Evolutionary conservation across 2,329 filamentous ascomycete species (phyloP).

Genomic region (Paecilomyces niveus): DNA sequence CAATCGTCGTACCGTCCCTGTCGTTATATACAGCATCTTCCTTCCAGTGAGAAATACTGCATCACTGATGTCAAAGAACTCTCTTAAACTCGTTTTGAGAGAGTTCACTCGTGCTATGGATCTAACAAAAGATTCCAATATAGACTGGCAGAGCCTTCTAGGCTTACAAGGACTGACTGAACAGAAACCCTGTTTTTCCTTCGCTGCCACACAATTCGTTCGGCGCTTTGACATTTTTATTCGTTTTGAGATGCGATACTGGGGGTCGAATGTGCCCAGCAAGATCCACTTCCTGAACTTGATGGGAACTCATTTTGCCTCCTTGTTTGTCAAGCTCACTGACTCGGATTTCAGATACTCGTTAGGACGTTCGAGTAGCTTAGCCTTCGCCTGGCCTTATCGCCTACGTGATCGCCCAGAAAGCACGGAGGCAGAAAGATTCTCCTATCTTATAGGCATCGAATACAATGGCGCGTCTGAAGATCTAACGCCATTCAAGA

Average conservation of each 20-base stretch:
- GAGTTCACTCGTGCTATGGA: background rate
- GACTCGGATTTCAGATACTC: background rate
- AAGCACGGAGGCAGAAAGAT: background rate
- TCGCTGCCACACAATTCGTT: background rate
- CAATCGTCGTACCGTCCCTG: background rate
- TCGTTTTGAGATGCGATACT: background rate
- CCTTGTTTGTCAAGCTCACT: background rate
- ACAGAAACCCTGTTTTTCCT: background rate
- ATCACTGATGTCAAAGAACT: background rate
- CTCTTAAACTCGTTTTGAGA: background rate
- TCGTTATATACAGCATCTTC: background rate
- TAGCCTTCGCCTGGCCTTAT: background rate
- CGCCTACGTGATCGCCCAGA: background rate
- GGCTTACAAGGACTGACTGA: background rate
- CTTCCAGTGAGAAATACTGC: background rate
- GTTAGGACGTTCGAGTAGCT: background rate
- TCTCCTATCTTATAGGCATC: background rate
- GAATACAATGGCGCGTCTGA: background rate
- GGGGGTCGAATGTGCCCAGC: background rate
- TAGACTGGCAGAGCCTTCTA: background rate
- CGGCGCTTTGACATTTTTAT: background rate
- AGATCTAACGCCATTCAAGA: background rate
- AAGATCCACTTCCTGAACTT: background rate
- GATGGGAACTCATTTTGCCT: background rate
- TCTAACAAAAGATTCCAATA: background rate